A percentile compares a stretch with the other conserved stretches of the same genome.
Conservation (phyloP, 2,329 filamentous ascomycete genomes). For the Fusarium anguioides region DNA sequence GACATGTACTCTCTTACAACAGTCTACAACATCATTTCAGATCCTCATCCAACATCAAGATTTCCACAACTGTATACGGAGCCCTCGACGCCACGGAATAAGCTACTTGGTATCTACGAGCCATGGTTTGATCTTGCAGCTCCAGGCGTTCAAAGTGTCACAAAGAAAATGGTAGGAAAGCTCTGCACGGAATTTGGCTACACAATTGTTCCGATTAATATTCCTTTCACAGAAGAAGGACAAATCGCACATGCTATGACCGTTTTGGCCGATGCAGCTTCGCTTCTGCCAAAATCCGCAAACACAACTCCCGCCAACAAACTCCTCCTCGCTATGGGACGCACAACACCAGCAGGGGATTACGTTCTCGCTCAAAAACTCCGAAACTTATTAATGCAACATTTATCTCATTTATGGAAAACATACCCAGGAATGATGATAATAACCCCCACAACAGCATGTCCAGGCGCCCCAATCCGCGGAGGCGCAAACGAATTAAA, state of each 20-base stretch:
- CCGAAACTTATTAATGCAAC: slow-evolving; percentile 74
- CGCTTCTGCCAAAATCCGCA: slow-evolving; percentile 58
- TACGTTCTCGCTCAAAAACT: slow-evolving; percentile 77
- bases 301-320: slow-evolving; percentile 70
- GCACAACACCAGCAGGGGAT: slow-evolving; percentile 72
- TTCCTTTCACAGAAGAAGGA: slow-evolving; percentile 69
- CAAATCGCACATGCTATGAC: slow-evolving; percentile 81
- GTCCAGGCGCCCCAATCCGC: slow-evolving; percentile 58
- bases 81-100: slow-evolving; percentile 46
- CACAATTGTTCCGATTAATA: slow-evolving; percentile 63
- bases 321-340: slow-evolving; percentile 73
- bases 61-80: slow-evolving; percentile 59
- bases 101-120: slow-evolving; percentile 70
- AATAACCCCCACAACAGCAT: slow-evolving; percentile 73
- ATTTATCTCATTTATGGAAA: slow-evolving; percentile 74
- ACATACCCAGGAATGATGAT: slow-evolving; percentile 75
- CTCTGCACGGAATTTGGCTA: slow-evolving; percentile 66
- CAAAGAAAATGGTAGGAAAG: slow-evolving; percentile 58
- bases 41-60: slow-evolving; percentile 67
- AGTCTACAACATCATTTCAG: slow-evolving; percentile 71
- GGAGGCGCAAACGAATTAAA: slow-evolving; percentile 49
- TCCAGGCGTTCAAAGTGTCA: slow-evolving; percentile 56
- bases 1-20: slow-evolving; percentile 74
- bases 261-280: slow-evolving; percentile 71
- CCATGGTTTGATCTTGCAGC: slow-evolving; percentile 67